Evolutionary conservation across 2,329 filamentous ascomycete genomes (phyloP).

Genomic region (Aspergillus pseudotamarii): DNA sequence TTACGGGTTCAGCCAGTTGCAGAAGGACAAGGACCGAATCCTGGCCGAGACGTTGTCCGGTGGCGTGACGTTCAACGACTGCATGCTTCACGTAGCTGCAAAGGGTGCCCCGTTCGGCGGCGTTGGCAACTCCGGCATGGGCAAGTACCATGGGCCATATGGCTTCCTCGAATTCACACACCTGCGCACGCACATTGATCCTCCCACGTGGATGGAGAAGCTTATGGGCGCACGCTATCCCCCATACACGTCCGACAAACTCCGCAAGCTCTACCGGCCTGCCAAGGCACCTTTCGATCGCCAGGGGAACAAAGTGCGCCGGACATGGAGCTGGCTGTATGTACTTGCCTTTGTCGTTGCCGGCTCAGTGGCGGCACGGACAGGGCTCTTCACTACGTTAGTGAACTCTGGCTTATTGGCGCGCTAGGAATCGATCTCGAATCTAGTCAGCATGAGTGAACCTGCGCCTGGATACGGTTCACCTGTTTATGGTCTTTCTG

Average conservation of each 20-base stretch:
- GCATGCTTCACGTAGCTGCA: not conserved
- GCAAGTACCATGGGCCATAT: not conserved
- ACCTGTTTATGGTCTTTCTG: not conserved
- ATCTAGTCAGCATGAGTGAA: not conserved
- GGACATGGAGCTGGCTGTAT: not conserved
- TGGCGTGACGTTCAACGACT: not conserved
- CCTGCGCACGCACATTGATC: not conserved
- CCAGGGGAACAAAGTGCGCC: not conserved
- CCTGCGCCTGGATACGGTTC: not conserved
- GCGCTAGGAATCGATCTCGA: not conserved
- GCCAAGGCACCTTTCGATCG: not conserved
- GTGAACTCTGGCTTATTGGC: not conserved
- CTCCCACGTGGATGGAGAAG: not conserved
- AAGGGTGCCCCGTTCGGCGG: not conserved
- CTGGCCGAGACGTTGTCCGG: not conserved
- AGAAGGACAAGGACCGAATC: not conserved
- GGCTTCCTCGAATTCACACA: not conserved
- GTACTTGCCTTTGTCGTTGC: not conserved
- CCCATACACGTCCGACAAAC: not conserved
- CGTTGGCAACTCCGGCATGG: not conserved
- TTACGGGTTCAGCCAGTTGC: not conserved
- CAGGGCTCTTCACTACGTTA: not conserved
- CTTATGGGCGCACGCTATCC: not conserved
- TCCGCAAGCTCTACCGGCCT: not conserved
- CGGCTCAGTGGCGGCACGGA: not conserved